phyloP scores from a whole-genome alignment of 176 grass and related monocot species.

The maize (Zea mays) region Zm-B73-REFERENCE-NAM-5.0 NC_050099.1:207895501-207896000 shows the following conservation, averaged over 20 bases:
- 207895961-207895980: conserved; percentile 13
- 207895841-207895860: background rate
- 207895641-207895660: no score
- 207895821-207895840: no score
- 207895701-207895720: background rate
- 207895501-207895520: background rate
- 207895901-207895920: conserved; percentile 37
- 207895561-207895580: background rate
- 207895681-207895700: no score
- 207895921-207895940: background rate
- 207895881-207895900: conserved; percentile 41
- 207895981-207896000: conserved; percentile 18
- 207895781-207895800: no score
- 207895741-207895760: no score
- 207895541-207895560: background rate
- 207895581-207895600: no score
- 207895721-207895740: no score
- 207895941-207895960: background rate
- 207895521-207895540: background rate
- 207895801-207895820: no score
- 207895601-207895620: no score
- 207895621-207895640: no score
- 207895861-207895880: conserved; percentile 15
- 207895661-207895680: no score
- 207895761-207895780: no score